Evolutionary conservation across 495 filamentous ascomycete species (phyloP).

Genomic region (Clavariopsis aquatica): DNA sequence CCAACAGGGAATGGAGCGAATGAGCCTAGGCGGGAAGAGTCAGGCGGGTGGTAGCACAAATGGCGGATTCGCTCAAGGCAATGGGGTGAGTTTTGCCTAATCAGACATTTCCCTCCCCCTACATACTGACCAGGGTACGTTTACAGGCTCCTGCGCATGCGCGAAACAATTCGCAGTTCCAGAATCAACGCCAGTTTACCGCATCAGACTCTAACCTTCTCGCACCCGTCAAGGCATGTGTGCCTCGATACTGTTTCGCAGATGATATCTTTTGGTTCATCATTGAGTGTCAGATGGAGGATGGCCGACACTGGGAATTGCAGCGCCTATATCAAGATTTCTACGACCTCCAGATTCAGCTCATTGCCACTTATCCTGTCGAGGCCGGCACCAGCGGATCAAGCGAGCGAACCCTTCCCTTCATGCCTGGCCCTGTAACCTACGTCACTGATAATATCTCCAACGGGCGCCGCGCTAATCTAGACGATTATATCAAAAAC

Average conservation of each 20-base stretch:
- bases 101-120: conserved; percentile 34
- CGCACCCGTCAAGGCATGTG: conserved; percentile 73
- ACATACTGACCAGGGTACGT: conserved; percentile 39
- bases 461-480: conserved; percentile 83
- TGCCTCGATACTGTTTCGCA: conserved; percentile 92
- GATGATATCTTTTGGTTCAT: conserved; percentile 99
- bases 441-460: conserved; percentile 97
- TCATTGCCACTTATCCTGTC: conserved; percentile 88
- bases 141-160: conserved; percentile 25
- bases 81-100: conserved; percentile 46
- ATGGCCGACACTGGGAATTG: conserved; percentile 88
- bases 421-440: conserved; percentile 97
- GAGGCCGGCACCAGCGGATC: conserved; percentile 83
- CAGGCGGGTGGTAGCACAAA: conserved; percentile 49
- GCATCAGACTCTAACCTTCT: conserved; percentile 35
- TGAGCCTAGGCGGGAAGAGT: conserved; percentile 62
- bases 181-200: conserved; percentile 38
- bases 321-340: conserved; percentile 96
- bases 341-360: conserved; percentile 96
- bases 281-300: conserved; percentile 87
- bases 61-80: conserved; percentile 34
- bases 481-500: conserved; percentile 93
- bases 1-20: conserved; percentile 73
- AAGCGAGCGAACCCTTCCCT: conserved; percentile 81
- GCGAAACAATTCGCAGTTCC: conserved; percentile 49